A percentile compares a stretch with the other conserved stretches of the same genome.
phyloP scores from a whole-genome alignment of 2,329 filamentous ascomycete species.

The Calonectria hongkongensis region DNA sequence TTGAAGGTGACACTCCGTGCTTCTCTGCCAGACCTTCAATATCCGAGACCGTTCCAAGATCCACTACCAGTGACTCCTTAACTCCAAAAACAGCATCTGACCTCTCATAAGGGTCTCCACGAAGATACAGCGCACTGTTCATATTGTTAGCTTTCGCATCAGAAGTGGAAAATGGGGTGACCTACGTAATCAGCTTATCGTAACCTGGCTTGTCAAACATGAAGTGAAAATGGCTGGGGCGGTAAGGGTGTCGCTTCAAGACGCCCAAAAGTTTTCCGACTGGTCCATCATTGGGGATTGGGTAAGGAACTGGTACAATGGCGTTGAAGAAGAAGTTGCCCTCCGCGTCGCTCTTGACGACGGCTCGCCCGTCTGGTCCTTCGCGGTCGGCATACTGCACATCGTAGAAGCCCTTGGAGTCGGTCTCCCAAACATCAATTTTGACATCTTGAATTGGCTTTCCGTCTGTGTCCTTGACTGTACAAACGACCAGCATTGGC shows the following conservation, averaged over 20 bases:
- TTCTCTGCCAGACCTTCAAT: conserved; percentile 32
- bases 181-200: conserved; percentile 42
- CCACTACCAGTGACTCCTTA: conserved; percentile 85
- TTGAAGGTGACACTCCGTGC: conserved; percentile 27
- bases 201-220: conserved; percentile 79
- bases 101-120: conserved; percentile 86
- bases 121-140: conserved; percentile 83
- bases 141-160: not conserved
- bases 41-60: conserved; percentile 62
- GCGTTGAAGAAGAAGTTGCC: conserved; percentile 84
- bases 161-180: not conserved
- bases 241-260: conserved; percentile 82
- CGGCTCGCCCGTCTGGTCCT: conserved; percentile 58
- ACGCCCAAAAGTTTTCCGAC: conserved; percentile 82
- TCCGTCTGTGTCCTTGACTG: conserved; percentile 77
- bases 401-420: conserved; percentile 84
- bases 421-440: conserved; percentile 88
- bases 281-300: conserved; percentile 88
- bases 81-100: conserved; percentile 92
- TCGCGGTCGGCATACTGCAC: conserved; percentile 79
- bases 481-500: conserved; percentile 80
- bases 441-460: conserved; percentile 77
- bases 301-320: conserved; percentile 89
- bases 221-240: conserved; percentile 89
- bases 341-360: conserved; percentile 54